Base-by-base conservation (phyloP, 2,329 filamentous ascomycete genomes). In the Graphiopsis chlorocephala region DNA sequence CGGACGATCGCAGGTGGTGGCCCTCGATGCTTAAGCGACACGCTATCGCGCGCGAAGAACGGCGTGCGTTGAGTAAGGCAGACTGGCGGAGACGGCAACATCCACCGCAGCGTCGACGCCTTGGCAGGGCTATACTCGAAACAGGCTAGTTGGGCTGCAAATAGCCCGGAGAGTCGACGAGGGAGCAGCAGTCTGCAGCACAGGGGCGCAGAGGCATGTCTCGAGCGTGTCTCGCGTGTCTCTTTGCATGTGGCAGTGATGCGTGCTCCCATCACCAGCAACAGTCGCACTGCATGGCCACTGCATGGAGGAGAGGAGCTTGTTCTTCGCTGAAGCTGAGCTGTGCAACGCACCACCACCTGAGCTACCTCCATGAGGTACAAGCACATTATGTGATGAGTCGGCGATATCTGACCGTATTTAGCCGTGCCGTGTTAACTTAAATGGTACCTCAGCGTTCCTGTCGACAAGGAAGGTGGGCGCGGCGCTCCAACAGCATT, bases 21-120 rank as follows among this genome's bases (percentile, higher is more conserved):
- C 15, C 28, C 33, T 58, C 45, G 50, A 31, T 31, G 50, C 50
- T 53, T 53, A 53, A 53, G 50, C 50, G 50, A 53, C 26, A 53
- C 26, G 50, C 25, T 28, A 53, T 28, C 26, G 28, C 50, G 50
- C 50, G 29, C 23, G 25, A 45, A n/a, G 17, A 26, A 52, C 48
- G 48, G 38, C 38, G 38, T 45, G 38, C 38, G 38, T 45, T 28
- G 50, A 25, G 23, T 14, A 31, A 53, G 50, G 50, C 50, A 20
- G 50, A 29, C 50, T 26, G 50, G 17, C 26, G 7, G 14, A 20
- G n/a, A 42, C 38, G 38, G 38, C 38, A 45, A 20, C 38, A 20
- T 45, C 23, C 47, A 52, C 47, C 6, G 7, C 38, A 42, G 29
- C 17, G 26, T 12, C 11, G 4, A 31, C 28, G 50, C 50, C 50